Percentiles rank a stretch among this genome's conserved stretches.
phyloP scores from a whole-genome alignment of 2,329 filamentous ascomycete species.

The Ustilaginoidea virens region DNA sequence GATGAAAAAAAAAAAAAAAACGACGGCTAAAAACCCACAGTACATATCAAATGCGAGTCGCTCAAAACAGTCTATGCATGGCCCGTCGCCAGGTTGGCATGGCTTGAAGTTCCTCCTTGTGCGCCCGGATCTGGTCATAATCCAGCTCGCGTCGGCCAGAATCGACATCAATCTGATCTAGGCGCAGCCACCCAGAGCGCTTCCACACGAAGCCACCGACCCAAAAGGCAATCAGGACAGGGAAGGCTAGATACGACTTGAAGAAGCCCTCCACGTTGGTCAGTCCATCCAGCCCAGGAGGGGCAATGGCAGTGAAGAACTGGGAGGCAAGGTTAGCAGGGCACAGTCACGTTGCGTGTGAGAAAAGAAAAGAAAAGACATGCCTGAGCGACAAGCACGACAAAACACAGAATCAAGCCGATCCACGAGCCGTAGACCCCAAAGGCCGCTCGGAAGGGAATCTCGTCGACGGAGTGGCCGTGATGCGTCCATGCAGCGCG shows the following conservation, averaged over 20 bases:
- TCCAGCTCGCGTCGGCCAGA: constrained; percentile 49
- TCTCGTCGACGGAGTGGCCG: constrained; percentile 46
- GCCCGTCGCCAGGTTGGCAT: constrained; percentile 38
- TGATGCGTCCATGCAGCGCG: constrained; percentile 41
- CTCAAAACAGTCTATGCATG: no score
- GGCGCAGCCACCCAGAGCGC: constrained; percentile 40
- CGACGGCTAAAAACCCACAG: no score
- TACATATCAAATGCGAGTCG: no score
- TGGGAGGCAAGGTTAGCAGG: constrained; percentile 7
- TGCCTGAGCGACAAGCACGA: constrained; percentile 40
- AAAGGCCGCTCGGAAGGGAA: constrained; percentile 46
- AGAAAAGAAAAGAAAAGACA: constrained; percentile 8
- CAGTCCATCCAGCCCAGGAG: constrained; percentile 16
- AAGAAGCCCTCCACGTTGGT: constrained; percentile 36
- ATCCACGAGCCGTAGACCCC: constrained; percentile 50
- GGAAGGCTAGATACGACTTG: constrained; percentile 36
- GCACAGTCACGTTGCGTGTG: not conserved
- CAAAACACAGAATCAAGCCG: constrained; percentile 39
- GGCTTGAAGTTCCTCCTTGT: constrained; percentile 30
- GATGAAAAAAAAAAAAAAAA: no score
- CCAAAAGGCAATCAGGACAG: constrained; percentile 42
- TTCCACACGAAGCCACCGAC: constrained; percentile 49
- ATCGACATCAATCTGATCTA: constrained; percentile 51
- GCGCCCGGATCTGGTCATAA: constrained; percentile 46
- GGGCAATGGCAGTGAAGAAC: constrained; percentile 32